These are phyloP conservation scores for Pseudogymnoascus sp. DNA, from an alignment of 2,329 filamentous ascomycete species.

Conservation along the genomic window DNA sequence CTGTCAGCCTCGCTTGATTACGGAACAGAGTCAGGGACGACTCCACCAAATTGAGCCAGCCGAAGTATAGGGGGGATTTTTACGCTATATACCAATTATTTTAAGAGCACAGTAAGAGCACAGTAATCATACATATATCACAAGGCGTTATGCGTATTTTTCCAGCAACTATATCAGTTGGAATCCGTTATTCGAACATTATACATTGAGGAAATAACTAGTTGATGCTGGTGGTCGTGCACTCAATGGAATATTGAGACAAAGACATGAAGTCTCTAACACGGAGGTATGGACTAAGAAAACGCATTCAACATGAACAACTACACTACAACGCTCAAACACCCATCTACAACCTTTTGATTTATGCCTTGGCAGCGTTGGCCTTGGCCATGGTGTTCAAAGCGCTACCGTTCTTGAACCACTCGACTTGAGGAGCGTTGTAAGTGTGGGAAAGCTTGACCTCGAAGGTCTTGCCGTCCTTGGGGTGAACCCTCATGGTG, in stretches of 20 bases:
- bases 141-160: neutral
- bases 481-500: slow-evolving; percentile 85
- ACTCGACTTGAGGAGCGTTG: slow-evolving; percentile 96
- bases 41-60: neutral
- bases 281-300: slow-evolving; percentile 10
- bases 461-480: slow-evolving; percentile 74
- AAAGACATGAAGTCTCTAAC: slow-evolving; percentile 9
- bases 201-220: slow-evolving; percentile 10
- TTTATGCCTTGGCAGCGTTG: slow-evolving; percentile 14
- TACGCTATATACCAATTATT: neutral
- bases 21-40: neutral
- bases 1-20: neutral
- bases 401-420: slow-evolving; percentile 97
- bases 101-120: neutral
- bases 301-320: slow-evolving; percentile 11
- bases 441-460: slow-evolving; percentile 87
- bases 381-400: slow-evolving; percentile 96
- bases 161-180: neutral
- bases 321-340: slow-evolving; percentile 13
- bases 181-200: slow-evolving; percentile 4
- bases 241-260: slow-evolving; percentile 8
- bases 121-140: neutral
- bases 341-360: slow-evolving; percentile 6
- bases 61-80: neutral
- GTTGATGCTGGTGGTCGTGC: slow-evolving; percentile 4